Conservation (phyloP, 257 asterid species). For the Gynochthodes officinalis region DNA sequence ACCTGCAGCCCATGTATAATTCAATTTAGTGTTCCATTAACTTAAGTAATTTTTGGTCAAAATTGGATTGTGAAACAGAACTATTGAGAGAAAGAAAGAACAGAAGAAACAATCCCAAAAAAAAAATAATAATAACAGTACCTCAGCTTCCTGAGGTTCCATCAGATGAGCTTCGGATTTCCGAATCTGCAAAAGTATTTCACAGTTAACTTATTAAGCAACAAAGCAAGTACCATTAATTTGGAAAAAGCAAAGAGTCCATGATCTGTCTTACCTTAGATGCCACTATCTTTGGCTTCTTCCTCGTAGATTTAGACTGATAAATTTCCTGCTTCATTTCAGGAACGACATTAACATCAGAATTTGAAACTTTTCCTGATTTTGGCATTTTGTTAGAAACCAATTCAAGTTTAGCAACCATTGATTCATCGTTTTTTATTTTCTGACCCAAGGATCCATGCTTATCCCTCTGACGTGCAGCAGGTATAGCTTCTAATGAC, state of each 20-base stretch:
- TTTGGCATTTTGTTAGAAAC: conserved; percentile 46
- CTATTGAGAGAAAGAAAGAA: too few species aligned
- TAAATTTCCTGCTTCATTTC: conserved; percentile 45
- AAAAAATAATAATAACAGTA: conserved; percentile 13
- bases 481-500: conserved; percentile 42
- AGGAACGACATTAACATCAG: conserved; percentile 40
- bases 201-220: conserved; percentile 20
- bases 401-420: conserved; percentile 42
- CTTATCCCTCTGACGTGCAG: conserved; percentile 43
- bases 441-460: conserved; percentile 44
- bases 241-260: conserved; percentile 10
- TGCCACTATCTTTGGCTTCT: conserved; percentile 41
- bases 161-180: conserved; percentile 45
- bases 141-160: conserved; percentile 62
- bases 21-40: too few species aligned
- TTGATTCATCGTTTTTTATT: conserved; percentile 43
- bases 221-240: conserved; percentile 17
- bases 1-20: neutral
- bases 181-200: conserved; percentile 41
- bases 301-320: conserved; percentile 40
- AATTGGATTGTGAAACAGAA: neutral
- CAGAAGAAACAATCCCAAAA: neutral
- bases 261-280: conserved; percentile 47
- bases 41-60: neutral
- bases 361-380: conserved; percentile 44